Base-by-base conservation (phyloP, 2,329 filamentous ascomycete genomes). In the Tolypocladium ophioglossoides region DNA sequence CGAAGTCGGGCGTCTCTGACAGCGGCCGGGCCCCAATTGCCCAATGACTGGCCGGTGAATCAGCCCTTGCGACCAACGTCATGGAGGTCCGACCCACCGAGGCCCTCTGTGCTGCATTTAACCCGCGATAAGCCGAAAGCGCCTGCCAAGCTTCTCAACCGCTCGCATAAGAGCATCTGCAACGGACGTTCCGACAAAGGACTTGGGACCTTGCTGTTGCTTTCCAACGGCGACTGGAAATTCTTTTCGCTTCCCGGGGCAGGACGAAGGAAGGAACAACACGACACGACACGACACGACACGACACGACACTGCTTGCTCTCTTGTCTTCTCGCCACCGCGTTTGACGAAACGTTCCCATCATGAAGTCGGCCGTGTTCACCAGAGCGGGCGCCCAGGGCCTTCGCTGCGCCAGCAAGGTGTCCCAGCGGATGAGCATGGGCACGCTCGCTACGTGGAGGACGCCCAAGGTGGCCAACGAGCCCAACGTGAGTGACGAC, bases 391-490 rank as follows among this genome's bases (percentile, higher is more conserved):
- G 68, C 48, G 59, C 61, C 56, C 63, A 61, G 54, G 57, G 64
- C 58, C 62, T 70, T 52, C 64, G 68, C 55, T 62, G 58, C 50
- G 65, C 65, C 47, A 56, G 59, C 53, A 57, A 61, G 55, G 57
- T 58, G 48, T 60, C 64, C 48, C 64, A 69, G 63, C 60, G 62
- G 55, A 64, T 64, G 58, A 64, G 65, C 51, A 62, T 68, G 56
- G 72, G 84, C 55, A 86, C 84, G 9, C 77, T 95, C 59, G 91
- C 91, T 51, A 79, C 83, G 57, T 97, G 96, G 80, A 92, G 89
- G 76, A 82, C 91, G 52, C 94, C 94, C 51, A 84, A 84, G 59
- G 83, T 96, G 63, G 77, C 82, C 68, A 99, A 99, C 69, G 94
- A 99, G 75, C 90, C 90, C n/a, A 99, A 96, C 70, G 91, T 96